Evolutionary conservation across 2,329 filamentous ascomycete genomes (phyloP), one percentile per base, ranked within the genome.

Genomic region (Canariomyces notabilis): DNA sequence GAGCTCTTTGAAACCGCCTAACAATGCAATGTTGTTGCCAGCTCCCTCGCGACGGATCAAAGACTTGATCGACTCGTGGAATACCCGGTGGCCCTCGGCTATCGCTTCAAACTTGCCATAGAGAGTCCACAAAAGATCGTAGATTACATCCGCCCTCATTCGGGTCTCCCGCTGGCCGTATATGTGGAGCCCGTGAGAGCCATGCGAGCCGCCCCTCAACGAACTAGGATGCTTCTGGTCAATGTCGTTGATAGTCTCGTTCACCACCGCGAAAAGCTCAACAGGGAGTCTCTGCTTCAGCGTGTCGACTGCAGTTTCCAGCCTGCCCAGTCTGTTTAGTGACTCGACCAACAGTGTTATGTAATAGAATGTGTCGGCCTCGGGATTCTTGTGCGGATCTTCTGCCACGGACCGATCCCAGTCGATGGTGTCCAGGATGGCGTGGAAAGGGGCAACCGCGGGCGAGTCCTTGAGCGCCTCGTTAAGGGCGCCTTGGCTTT

Each of bases 91-190:
- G 2, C 90, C 88, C 68, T 98, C 94, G 4, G 89, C 89, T 55
- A 98, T 97, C 6, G 93, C 88, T 65, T 97, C 93, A 54, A 98
- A 97, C 59, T 96, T 96, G 35, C 90, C 90, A 64, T 94, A 98
- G 1, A 98, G 67, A 0, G 89, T 91, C 81, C 86, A 94, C 2
- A 98, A 71, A 37, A 97, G 78, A 60, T 98, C 93, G 54, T 93
- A 87, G 39, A 98, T 84, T 21, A 96, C 87, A 57, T 89, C 86
- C 12, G 85, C 84, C 15, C 87, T 79, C 69, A 90, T 82, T 54
- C 87, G 82, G 15, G 85, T 88, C 56, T 89, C 80, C 23, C 85
- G 77, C 44, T 74, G 79, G 46, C 78, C 82, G 57, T 85, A 83
- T 54, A 82, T 77, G 50, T 79, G 75, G 46, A 80, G 68, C 35